phyloP scores from a whole-genome alignment of 805 yeast species.

The Ogataea haglerorum region DNA sequence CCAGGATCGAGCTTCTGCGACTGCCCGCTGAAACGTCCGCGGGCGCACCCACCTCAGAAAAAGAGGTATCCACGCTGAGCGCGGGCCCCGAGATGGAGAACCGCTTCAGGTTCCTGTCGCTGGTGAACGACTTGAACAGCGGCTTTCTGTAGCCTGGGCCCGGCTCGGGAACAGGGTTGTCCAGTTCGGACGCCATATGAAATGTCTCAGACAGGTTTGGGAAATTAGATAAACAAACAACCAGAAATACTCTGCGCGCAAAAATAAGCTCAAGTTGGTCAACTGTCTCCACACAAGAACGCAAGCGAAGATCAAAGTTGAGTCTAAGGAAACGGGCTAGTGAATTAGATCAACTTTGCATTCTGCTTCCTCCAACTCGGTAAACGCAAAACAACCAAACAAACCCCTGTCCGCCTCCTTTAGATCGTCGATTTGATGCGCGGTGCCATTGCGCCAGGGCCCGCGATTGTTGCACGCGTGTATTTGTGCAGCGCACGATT shows the following conservation, averaged over 20 bases:
- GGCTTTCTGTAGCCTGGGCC: conserved; percentile 13
- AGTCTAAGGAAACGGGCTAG: too few relatives aligned
- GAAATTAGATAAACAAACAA: neutral
- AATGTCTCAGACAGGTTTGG: neutral
- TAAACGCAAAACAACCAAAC: neutral
- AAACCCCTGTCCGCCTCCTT: conserved; percentile 5
- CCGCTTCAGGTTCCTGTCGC: conserved; percentile 13
- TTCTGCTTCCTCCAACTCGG: neutral
- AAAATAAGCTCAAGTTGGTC: neutral
- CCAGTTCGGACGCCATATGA: conserved; percentile 4
- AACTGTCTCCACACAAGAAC: neutral
- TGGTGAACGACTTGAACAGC: conserved; percentile 19
- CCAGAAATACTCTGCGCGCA: too few relatives aligned
- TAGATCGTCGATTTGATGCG: conserved; percentile 3
- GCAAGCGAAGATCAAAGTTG: neutral
- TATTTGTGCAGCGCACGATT: neutral
- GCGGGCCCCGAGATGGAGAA: conserved; percentile 16
- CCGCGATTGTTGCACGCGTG: conserved; percentile 2
- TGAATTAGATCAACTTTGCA: too few relatives aligned
- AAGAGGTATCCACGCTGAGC: conserved; percentile 10
- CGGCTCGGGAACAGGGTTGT: conserved; percentile 4
- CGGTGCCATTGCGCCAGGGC: neutral
- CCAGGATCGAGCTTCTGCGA: conserved; percentile 8
- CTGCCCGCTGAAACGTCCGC: neutral
- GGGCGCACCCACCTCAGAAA: neutral